phyloP scores from a whole-genome alignment of 768 basidiomycete species.

The Calocera cornea region DNA sequence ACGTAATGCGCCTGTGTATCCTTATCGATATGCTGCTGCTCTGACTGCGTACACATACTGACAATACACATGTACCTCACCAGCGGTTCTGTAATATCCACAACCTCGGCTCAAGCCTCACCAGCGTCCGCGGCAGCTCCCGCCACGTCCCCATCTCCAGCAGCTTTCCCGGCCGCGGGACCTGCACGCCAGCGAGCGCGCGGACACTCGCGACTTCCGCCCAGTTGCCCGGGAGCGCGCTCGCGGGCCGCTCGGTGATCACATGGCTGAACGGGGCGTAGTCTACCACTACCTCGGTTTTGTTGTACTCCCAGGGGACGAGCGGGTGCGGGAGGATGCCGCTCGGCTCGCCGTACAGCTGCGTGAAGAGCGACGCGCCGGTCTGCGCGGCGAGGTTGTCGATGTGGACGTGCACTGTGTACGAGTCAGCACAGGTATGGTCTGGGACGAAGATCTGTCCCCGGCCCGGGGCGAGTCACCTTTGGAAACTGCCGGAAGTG shows the following conservation, averaged over 20 bases:
- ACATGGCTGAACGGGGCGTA: slow-evolving; percentile 3
- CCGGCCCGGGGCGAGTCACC: not conserved
- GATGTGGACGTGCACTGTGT: slow-evolving; percentile 55
- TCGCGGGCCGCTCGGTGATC: slow-evolving; percentile 3
- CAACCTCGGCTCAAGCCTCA: not conserved
- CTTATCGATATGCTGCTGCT: too few relatives aligned
- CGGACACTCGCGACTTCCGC: not conserved
- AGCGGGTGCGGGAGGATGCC: slow-evolving; percentile 18
- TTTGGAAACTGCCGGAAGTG: slow-evolving; percentile 14
- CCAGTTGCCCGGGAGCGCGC: not conserved
- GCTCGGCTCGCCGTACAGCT: slow-evolving; percentile 47
- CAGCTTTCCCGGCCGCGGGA: not conserved
- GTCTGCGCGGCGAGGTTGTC: slow-evolving; percentile 79
- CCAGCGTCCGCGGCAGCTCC: not conserved
- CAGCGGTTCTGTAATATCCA: not conserved
- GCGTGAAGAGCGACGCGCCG: slow-evolving; percentile 79
- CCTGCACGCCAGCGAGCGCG: not conserved
- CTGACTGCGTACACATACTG: too few relatives aligned
- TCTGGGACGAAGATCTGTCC: not conserved
- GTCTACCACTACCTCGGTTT: slow-evolving; percentile 42
- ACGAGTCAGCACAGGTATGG: slow-evolving; percentile 9
- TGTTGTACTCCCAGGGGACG: slow-evolving; percentile 57
- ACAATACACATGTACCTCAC: not conserved
- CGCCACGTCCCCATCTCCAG: not conserved
- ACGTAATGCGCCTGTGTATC: too few relatives aligned